phyloP scores from a whole-genome alignment of 192 early-diverging fungal species.

The Mortierella alpina region DNA sequence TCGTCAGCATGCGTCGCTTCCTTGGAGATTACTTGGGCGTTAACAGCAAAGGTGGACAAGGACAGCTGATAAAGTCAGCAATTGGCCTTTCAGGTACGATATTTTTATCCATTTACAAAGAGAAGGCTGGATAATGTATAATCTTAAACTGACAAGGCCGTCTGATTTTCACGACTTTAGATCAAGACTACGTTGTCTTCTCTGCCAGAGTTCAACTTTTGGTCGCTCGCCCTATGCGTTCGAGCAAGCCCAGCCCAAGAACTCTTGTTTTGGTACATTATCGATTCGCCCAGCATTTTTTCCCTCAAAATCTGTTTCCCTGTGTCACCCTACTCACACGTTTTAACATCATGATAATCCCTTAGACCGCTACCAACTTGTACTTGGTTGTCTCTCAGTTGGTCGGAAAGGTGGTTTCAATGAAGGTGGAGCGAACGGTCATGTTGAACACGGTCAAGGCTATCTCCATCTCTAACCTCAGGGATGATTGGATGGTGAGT shows the following conservation, averaged over 20 bases:
- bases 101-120: not conserved
- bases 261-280: conserved; percentile 70
- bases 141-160: not conserved
- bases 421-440: conserved; percentile 65
- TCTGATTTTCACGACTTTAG: conserved; percentile 11
- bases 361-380: conserved; percentile 67
- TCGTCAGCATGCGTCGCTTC: conserved; percentile 86
- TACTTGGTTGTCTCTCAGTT: conserved; percentile 69
- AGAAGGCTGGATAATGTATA: not conserved
- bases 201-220: conserved; percentile 69
- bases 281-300: no score
- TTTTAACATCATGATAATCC: not conserved
- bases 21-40: conserved; percentile 91
- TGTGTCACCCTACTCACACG: not conserved
- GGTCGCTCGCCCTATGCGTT: conserved; percentile 78
- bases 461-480: conserved; percentile 73
- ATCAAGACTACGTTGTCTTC: conserved; percentile 68
- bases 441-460: conserved; percentile 64
- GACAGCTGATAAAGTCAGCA: conserved; percentile 59
- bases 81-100: conserved; percentile 54
- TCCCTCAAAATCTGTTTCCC: not conserved
- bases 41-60: conserved; percentile 58
- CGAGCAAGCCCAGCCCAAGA: conserved; percentile 77
- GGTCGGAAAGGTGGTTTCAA: conserved; percentile 63
- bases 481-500: conserved; percentile 78